Evolutionary conservation across 139 green algal genomes (phyloP), one percentile per base, ranked within the genome.

Genomic region (Monoraphidium neglectum): DNA sequence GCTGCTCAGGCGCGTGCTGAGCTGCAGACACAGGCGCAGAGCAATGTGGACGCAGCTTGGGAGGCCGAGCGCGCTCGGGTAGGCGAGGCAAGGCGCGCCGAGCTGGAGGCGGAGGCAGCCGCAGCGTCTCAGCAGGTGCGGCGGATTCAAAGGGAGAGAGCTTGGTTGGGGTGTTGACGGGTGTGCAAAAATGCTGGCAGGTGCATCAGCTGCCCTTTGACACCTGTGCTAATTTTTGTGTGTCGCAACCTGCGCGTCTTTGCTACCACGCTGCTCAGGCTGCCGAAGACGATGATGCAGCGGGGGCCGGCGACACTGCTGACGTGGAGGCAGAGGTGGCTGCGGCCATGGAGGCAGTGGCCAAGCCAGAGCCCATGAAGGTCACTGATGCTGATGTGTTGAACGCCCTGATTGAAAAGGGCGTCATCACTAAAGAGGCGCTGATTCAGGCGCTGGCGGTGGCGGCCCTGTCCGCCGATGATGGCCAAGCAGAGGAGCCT

Each of bases 301-400:
- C 4, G 23, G 33, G 32, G 64, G 76, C 30, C 35, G 67, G 67
- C 40, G 59, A 51, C 23, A n/a, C n/a, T n/a, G 53, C 88, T 21
- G 87, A 92, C 54, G 73, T 92, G 47, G 87, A 92, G 66, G 87
- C 80, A 6, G 59, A 74, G 69, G 81, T 89, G 16, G 78, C 76
- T 1, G 77, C 69, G 38, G 87, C 84, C 8, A 78, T 83, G 35
- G 87, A 76, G 21, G 79, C 73, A 32, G 87, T 91, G 40, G 53
- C 60, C 43, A 74, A 79, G 60, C 77, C 78, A 24, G 73, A 80
- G 35, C 60, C 77, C 4, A 70, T 74, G 70, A 69, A 82, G 49
- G 77, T 90, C 2, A 88, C 75, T n/a, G 76, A 89, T 35, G 77
- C 64, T 12, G 87, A 92, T 35, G 81, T 92, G 30, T 59, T 92